A percentile compares a stretch with the other conserved stretches of the same genome.
phyloP scores from a whole-genome alignment of 2,329 filamentous ascomycete genomes.

The Teratosphaeria destructans region DNA sequence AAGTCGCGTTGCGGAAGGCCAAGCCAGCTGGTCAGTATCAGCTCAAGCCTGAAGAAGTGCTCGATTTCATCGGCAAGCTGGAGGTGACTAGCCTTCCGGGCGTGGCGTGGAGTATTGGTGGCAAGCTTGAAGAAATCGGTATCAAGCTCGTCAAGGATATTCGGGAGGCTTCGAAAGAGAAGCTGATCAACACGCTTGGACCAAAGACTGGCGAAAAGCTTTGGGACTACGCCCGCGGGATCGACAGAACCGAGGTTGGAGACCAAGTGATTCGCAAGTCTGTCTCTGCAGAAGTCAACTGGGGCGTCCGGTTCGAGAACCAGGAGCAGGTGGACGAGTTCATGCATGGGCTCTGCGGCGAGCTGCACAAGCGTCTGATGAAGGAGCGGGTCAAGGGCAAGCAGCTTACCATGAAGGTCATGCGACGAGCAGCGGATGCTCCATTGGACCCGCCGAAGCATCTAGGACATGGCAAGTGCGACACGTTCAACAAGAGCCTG shows the following conservation, averaged over 20 bases:
- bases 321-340: slow-evolving; percentile 93
- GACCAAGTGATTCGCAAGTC: slow-evolving; percentile 81
- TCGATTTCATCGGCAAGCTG: slow-evolving; percentile 66
- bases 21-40: slow-evolving; percentile 93
- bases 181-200: slow-evolving; percentile 61
- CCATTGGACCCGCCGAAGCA: slow-evolving; percentile 88
- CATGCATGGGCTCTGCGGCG: slow-evolving; percentile 70
- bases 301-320: slow-evolving; percentile 90
- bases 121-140: slow-evolving; percentile 79
- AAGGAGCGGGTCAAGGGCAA: slow-evolving; percentile 79
- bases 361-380: slow-evolving; percentile 68
- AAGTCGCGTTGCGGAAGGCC: slow-evolving; percentile 78
- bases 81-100: slow-evolving; percentile 76
- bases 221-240: slow-evolving; percentile 80
- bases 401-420: slow-evolving; percentile 88
- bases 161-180: slow-evolving; percentile 64
- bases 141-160: slow-evolving; percentile 77
- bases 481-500: slow-evolving; percentile 82
- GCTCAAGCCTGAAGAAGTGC: slow-evolving; percentile 67
- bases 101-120: slow-evolving; percentile 80
- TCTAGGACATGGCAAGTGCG: slow-evolving; percentile 88
- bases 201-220: slow-evolving; percentile 89
- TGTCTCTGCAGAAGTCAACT: slow-evolving; percentile 93
- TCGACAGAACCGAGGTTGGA: slow-evolving; percentile 77
- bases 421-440: slow-evolving; percentile 76